Evolutionary conservation across 2,329 filamentous ascomycete genomes (phyloP).

Genomic region (Aspergillus quadrilineatus): DNA sequence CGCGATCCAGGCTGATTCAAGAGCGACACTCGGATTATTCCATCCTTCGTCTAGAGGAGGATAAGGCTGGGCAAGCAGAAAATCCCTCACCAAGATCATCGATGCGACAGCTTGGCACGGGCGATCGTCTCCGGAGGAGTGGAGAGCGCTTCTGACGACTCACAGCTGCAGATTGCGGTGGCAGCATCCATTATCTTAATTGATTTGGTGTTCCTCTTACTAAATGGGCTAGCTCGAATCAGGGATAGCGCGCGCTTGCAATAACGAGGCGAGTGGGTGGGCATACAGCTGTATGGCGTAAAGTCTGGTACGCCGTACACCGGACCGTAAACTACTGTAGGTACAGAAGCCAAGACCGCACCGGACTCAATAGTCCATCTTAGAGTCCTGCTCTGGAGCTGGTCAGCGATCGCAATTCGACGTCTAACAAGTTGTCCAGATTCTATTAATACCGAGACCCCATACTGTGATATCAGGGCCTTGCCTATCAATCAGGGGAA

Average conservation of each 20-base stretch:
- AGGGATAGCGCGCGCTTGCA: conserved; percentile 4
- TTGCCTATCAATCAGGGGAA: conserved; percentile 2
- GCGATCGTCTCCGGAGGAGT: conserved; percentile 33
- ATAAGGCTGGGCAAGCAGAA: conserved; percentile 18
- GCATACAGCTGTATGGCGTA: neutral
- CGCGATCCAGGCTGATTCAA: neutral
- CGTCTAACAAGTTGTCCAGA: neutral
- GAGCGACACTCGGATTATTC: neutral
- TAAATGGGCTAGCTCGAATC: neutral
- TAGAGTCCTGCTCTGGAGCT: neutral
- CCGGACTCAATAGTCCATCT: conserved; percentile 13
- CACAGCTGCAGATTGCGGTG: neutral
- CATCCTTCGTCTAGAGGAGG: neutral
- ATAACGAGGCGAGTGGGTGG: conserved; percentile 5
- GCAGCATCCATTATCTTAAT: conserved; percentile 1
- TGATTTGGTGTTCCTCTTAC: conserved; percentile 5
- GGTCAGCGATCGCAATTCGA: conserved; percentile 7
- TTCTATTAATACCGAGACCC: conserved; percentile 13
- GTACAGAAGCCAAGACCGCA: conserved; percentile 28
- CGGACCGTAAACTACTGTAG: conserved; percentile 32
- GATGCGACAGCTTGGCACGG: conserved; percentile 32
- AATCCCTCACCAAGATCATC: conserved; percentile 37
- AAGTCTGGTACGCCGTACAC: neutral
- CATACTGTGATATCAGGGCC: conserved; percentile 4
- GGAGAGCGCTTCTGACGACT: conserved; percentile 19